Conservation (phyloP, 2,329 filamentous ascomycete species). For the Apiospora hydei region DNA sequence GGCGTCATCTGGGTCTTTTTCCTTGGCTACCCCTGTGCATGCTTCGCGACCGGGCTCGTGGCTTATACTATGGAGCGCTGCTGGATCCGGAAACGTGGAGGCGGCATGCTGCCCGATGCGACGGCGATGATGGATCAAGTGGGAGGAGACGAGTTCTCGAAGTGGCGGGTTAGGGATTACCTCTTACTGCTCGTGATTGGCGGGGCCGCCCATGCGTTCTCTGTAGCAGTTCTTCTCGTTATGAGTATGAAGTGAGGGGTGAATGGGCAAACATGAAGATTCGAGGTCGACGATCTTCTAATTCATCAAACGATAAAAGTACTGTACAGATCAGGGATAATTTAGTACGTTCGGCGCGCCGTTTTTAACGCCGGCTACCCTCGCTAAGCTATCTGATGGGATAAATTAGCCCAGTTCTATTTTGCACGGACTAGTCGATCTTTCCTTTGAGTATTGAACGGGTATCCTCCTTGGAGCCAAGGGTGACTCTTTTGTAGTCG, state of each 20-base stretch:
- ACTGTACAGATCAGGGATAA: no score
- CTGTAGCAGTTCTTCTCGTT: background rate
- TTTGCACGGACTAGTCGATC: no score
- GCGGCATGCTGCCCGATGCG: background rate
- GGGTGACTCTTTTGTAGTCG: no score
- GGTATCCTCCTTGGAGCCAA: no score
- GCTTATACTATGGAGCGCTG: background rate
- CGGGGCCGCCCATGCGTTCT: background rate
- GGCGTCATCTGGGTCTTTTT: background rate
- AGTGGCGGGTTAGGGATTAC: background rate
- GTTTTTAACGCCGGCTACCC: no score
- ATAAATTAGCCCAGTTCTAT: no score
- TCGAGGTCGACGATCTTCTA: background rate
- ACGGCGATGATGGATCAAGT: background rate
- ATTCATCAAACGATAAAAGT: background rate
- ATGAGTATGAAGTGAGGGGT: background rate
- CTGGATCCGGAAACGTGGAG: background rate
- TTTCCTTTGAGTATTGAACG: no score
- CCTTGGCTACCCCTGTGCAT: background rate
- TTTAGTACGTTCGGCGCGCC: no score
- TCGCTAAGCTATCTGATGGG: no score
- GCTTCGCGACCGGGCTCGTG: background rate
- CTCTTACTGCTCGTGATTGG: background rate
- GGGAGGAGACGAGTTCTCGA: background rate
- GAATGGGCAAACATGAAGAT: background rate